Conservation (phyloP, 495 filamentous ascomycete species). For the Cladorrhinum samala region DNA sequence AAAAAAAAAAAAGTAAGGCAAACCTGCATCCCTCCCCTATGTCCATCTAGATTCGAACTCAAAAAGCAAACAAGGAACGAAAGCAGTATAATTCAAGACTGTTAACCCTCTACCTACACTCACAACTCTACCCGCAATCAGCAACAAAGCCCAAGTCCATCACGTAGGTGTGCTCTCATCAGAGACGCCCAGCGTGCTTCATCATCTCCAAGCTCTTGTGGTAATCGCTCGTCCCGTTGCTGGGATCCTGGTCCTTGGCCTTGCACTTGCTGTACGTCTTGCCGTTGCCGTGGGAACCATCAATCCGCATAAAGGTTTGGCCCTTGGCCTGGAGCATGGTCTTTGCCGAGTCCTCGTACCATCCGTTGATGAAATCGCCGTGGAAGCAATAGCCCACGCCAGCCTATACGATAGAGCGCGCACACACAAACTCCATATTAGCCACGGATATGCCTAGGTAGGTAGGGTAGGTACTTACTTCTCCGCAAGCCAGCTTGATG, state of each 20-base stretch:
- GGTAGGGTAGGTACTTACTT: slow-evolving; percentile 16
- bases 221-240: slow-evolving; percentile 30
- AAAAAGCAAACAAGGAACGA: too few species aligned
- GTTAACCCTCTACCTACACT: too few species aligned
- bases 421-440: not conserved
- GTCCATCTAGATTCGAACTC: too few species aligned
- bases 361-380: slow-evolving; percentile 35
- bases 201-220: slow-evolving; percentile 35
- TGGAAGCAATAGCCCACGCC: slow-evolving; percentile 35
- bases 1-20: too few species aligned
- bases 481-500: slow-evolving; percentile 29
- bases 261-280: slow-evolving; percentile 30
- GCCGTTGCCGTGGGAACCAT: slow-evolving; percentile 29
- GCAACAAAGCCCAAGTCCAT: too few species aligned
- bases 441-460: not conserved
- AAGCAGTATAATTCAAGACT: too few species aligned
- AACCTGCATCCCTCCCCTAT: too few species aligned
- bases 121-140: too few species aligned
- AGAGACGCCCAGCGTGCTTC: slow-evolving; percentile 2
- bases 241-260: slow-evolving; percentile 28
- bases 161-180: too few species aligned
- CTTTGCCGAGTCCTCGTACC: slow-evolving; percentile 31
- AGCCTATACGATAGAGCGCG: slow-evolving; percentile 12
- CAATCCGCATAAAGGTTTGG: slow-evolving; percentile 30
- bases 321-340: slow-evolving; percentile 30